Percentiles rank a stretch among this genome's conserved stretches.
phyloP scores from a whole-genome alignment of 441 rosid species.

The Macaranga tanarius region DNA sequence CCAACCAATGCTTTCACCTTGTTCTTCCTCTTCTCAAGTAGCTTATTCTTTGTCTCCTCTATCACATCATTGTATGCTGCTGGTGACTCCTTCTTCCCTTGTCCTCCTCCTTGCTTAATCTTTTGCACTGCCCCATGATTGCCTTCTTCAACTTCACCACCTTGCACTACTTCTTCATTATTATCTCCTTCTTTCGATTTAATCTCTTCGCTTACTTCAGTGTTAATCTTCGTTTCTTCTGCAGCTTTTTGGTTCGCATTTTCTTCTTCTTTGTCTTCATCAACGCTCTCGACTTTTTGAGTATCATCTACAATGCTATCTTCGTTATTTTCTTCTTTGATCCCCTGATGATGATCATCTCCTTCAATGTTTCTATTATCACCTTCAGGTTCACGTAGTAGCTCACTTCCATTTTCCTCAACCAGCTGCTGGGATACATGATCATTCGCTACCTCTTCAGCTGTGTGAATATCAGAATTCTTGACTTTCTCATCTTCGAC shows the following conservation, averaged over 20 bases:
- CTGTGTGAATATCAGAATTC: not conserved
- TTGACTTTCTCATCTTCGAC: slow-evolving; percentile 23
- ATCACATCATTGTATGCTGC: slow-evolving; percentile 78
- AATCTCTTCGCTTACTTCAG: slow-evolving; percentile 24
- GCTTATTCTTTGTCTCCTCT: slow-evolving; percentile 63
- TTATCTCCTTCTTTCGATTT: slow-evolving; percentile 23
- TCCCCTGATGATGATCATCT: slow-evolving; percentile 3
- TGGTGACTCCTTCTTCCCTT: slow-evolving; percentile 56
- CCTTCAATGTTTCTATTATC: slow-evolving; percentile 1
- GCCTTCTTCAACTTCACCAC: slow-evolving; percentile 22
- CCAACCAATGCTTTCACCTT: slow-evolving; percentile 80
- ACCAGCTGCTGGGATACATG: not conserved
- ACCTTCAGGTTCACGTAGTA: slow-evolving; percentile 9
- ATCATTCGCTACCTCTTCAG: slow-evolving; percentile 21
- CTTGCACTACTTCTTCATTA: slow-evolving; percentile 20
- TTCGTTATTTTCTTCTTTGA: slow-evolving; percentile 20
- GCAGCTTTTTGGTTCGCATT: slow-evolving; percentile 14
- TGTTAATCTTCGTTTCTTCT: slow-evolving; percentile 22
- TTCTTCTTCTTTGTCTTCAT: slow-evolving; percentile 22
- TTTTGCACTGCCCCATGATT: slow-evolving; percentile 10
- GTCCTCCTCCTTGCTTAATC: slow-evolving; percentile 20
- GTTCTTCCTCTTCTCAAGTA: slow-evolving; percentile 67
- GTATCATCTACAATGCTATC: slow-evolving; percentile 20
- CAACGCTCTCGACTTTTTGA: slow-evolving; percentile 19
- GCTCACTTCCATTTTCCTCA: slow-evolving; percentile 20